Evolutionary conservation across 2,329 filamentous ascomycete genomes (phyloP).

Genomic region (Trichoderma sp.): DNA sequence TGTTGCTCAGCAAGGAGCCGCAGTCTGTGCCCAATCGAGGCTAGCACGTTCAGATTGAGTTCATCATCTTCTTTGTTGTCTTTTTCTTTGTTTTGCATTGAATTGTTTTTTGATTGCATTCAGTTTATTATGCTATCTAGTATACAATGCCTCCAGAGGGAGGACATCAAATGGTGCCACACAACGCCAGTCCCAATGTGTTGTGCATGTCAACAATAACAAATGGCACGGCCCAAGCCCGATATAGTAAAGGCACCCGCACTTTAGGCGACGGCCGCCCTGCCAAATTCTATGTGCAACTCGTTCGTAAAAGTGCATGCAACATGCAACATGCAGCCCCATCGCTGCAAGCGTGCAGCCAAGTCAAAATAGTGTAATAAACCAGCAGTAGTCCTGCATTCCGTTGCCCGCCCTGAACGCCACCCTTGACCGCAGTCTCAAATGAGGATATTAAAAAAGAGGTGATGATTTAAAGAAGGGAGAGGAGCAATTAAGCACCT

Average conservation of each 20-base stretch:
- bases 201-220: slow-evolving; percentile 1
- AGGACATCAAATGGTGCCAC: not conserved
- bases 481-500: not conserved
- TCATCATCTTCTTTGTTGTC: not conserved
- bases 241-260: not conserved
- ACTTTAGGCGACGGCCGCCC: slow-evolving; percentile 8
- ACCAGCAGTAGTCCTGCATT: slow-evolving; percentile 3
- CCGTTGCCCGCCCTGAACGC: slow-evolving; percentile 11
- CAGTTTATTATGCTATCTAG: not conserved
- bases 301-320: not conserved
- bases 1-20: not conserved
- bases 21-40: not conserved
- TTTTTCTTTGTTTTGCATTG: not conserved
- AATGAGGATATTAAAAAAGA: not conserved
- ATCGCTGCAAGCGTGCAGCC: slow-evolving; percentile 7
- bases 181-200: slow-evolving; percentile 12
- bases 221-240: not conserved
- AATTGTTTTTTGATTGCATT: not conserved
- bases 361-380: not conserved
- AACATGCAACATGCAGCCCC: not conserved
- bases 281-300: slow-evolving; percentile 1
- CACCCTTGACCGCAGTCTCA: not conserved
- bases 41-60: not conserved
- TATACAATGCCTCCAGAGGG: slow-evolving; percentile 1
- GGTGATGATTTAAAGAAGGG: not conserved